Evolutionary conservation across 176 grass and related monocot species (phyloP).

Genomic region (Hordeum marinum): DNA sequence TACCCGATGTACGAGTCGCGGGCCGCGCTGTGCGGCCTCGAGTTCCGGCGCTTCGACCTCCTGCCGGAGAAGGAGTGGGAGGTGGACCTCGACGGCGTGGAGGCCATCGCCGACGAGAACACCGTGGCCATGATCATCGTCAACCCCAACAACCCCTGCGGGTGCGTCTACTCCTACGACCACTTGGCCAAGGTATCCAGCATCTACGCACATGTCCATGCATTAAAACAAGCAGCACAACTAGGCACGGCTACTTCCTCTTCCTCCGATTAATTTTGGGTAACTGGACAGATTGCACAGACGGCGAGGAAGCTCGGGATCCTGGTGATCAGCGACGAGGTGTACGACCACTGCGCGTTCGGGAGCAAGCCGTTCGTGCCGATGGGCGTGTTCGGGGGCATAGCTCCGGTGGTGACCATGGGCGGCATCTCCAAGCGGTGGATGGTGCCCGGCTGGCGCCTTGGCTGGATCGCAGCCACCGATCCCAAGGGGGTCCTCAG

Average conservation of each 20-base stretch:
- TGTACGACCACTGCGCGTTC: constrained; percentile 58
- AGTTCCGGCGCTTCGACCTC: constrained; percentile 39
- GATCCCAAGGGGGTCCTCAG: constrained; percentile 60
- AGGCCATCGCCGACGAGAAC: constrained; percentile 49
- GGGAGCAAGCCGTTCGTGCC: constrained; percentile 66
- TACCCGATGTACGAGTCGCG: constrained; percentile 36
- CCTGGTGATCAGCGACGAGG: constrained; percentile 70
- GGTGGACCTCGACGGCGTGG: constrained; percentile 42
- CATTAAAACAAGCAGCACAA: neutral
- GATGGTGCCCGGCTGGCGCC: constrained; percentile 79
- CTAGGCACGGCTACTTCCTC: too few relatives aligned
- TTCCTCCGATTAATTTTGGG: neutral
- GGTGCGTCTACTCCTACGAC: constrained; percentile 41
- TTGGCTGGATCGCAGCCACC: constrained; percentile 67
- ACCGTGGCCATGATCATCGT: constrained; percentile 47
- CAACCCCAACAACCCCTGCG: constrained; percentile 54
- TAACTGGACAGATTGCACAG: constrained; percentile 36
- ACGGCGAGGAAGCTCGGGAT: constrained; percentile 59
- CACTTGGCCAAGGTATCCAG: constrained; percentile 45
- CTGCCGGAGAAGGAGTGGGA: constrained; percentile 47
- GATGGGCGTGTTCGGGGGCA: constrained; percentile 56
- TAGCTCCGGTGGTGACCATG: constrained; percentile 63
- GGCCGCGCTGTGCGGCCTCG: constrained; percentile 16
- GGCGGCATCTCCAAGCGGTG: constrained; percentile 84
- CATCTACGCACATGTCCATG: neutral